Conservation (phyloP, 768 basidiomycete genomes). For the Clitopilus passeckerianus region DNA sequence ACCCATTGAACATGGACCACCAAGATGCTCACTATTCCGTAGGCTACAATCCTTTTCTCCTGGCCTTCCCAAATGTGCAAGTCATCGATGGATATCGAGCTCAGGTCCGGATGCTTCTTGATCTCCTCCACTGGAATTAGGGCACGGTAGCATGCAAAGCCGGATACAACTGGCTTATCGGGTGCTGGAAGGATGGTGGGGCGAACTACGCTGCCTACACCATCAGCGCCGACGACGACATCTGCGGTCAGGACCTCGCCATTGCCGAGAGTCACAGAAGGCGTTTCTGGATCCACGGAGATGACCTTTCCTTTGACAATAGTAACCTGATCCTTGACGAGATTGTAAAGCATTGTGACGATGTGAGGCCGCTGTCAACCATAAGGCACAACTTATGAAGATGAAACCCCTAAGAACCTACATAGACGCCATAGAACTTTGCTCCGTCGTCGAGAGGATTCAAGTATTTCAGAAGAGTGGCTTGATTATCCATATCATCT, state of each 20-base stretch:
- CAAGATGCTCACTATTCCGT: conserved; percentile 16
- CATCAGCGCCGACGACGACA: conserved; percentile 56
- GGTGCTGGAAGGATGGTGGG: background rate
- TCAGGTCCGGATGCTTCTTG: conserved; percentile 25
- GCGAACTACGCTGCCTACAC: conserved; percentile 28
- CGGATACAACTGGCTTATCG: background rate
- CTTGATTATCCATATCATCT: background rate
- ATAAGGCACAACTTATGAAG: background rate
- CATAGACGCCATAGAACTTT: background rate
- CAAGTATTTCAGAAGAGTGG: background rate
- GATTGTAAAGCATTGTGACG: background rate
- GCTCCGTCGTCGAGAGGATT: background rate
- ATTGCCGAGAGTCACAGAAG: conserved; percentile 27
- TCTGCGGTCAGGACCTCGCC: conserved; percentile 42
- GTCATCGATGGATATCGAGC: background rate
- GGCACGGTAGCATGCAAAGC: background rate
- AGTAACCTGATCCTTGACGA: background rate
- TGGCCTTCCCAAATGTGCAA: conserved; percentile 6
- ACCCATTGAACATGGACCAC: conserved; percentile 5
- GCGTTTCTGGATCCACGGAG: conserved; percentile 18
- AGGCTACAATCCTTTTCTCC: conserved; percentile 23
- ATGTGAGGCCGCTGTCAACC: background rate
- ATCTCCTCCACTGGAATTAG: conserved; percentile 25
- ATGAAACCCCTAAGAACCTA: background rate
- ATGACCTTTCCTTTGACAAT: conserved; percentile 29